Evolutionary conservation across 768 basidiomycete genomes (phyloP), one percentile per base, ranked within the genome.

Genomic region (Amylocystis lapponica): DNA sequence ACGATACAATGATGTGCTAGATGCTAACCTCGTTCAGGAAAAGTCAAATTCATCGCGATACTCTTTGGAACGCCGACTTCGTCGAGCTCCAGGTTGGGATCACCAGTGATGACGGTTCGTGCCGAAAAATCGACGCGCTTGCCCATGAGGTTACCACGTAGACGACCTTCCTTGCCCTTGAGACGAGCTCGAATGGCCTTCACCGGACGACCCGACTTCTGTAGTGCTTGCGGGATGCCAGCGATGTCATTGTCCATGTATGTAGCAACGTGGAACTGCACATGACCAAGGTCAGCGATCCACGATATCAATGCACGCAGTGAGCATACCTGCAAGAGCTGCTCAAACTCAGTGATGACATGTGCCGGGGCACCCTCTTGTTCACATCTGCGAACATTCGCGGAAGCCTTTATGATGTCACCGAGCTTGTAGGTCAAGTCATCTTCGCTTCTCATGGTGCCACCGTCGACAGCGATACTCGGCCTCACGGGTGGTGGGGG

Each of bases 171-270:
- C 65, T 99, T 98, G 39, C 96, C 96, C 75, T 99, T 99, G 43
- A 99, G 76, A 33, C 96, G 85, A 5, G 95, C 93, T 45, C 96
- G 91, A 56, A 99, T 97, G 27, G 96, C 94, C 65, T 99, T 99
- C 47, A 99, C 87, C 21, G 96, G 94, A 46, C 96, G 80, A 23
- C 96, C 96, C 31, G 91, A 94, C 65, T 98, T 98, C 58, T 98
- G 96, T 52, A 95, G 68, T 2, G 96, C 93, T 58, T 97, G 95
- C 1, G 96, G 96, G 27, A 97, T 90, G 34, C 96, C 96, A 26
- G 96, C 93, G 45, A 98, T 94, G 59, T 98, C 94, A 59, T 99
- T 99, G 60, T 99, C 96, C 95, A 99, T 99, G 61, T 98, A 99
- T 0, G 96, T 98, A 3, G 96, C 96, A 47, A 97, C 93, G 59